Percentiles rank a stretch among this genome's conserved stretches.
phyloP scores from a whole-genome alignment of 73 alveolate species.

The Paramecium biaurelia region DNA sequence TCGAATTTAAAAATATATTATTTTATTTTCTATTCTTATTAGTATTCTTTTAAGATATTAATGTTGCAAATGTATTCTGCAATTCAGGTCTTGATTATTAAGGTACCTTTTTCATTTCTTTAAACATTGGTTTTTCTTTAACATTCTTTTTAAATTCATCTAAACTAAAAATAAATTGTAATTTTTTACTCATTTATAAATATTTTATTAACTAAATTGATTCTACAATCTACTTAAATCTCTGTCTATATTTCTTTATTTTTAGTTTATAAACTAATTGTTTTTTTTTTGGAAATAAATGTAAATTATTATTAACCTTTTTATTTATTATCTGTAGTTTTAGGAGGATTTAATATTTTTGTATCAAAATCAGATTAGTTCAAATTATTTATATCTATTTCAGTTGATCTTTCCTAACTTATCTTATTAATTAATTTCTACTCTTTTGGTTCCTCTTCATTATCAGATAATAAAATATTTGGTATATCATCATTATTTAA shows the following conservation, averaged over 20 bases:
- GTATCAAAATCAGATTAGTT: not conserved
- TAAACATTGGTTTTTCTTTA: not conserved
- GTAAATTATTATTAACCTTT: not conserved
- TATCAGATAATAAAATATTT: not conserved
- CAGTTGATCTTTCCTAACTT: not conserved
- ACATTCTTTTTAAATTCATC: slow-evolving; percentile 12
- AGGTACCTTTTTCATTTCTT: not conserved
- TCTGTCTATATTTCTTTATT: not conserved
- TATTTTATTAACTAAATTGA: not conserved
- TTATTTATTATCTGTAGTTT: not conserved
- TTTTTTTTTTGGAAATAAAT: not conserved
- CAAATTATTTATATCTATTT: not conserved
- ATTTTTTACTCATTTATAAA: not conserved
- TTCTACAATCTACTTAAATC: not conserved
- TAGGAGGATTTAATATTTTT: not conserved
- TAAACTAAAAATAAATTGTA: not conserved
- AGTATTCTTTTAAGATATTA: not conserved
- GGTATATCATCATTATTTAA: not conserved
- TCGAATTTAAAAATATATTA: not conserved
- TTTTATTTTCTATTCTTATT: not conserved
- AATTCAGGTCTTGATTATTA: not conserved
- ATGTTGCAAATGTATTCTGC: not conserved
- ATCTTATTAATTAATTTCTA: not conserved
- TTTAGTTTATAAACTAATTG: not conserved
- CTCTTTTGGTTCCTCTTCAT: not conserved